These are phyloP conservation scores for Cunninghamia lanceolata DNA, from an alignment of 75 land plant species.

Conservation along the genomic window DNA sequence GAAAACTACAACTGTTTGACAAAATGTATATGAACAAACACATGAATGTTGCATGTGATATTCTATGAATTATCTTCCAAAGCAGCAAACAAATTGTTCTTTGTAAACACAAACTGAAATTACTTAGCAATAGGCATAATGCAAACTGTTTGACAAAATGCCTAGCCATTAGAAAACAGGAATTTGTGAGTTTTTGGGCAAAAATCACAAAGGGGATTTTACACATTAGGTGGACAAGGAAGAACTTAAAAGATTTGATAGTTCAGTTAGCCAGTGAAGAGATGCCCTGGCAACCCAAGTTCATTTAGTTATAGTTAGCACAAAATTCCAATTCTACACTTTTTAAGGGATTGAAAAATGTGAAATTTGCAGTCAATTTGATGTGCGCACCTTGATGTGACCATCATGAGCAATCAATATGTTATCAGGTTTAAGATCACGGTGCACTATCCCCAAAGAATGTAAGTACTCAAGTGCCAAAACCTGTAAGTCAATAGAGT, in stretches of 20 bases:
- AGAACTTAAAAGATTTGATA: constrained; percentile 2
- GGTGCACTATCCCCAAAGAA: constrained; percentile 70
- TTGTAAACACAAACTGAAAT: no score
- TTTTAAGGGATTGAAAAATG: constrained; percentile 1
- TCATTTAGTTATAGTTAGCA: background rate
- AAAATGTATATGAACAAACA: no score
- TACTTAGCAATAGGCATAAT: no score
- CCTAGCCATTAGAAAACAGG: no score
- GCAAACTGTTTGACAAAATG: no score
- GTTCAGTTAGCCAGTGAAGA: background rate
- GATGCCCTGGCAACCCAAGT: background rate
- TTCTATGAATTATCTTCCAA: no score
- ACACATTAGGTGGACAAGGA: background rate
- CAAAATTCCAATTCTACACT: background rate
- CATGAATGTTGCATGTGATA: no score
- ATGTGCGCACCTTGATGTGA: constrained; percentile 54
- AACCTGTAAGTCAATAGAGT: constrained; percentile 34
- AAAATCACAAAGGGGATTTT: no score
- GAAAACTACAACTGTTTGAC: no score
- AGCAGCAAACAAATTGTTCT: no score
- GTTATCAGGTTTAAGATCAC: constrained; percentile 75
- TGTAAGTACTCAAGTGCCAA: constrained; percentile 76
- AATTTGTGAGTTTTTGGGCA: no score
- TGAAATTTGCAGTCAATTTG: background rate
- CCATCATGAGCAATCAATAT: constrained; percentile 68